phyloP scores from a whole-genome alignment of 1,139 yeast genomes.

The Hemisphaericaspora xylanilytica region DNA sequence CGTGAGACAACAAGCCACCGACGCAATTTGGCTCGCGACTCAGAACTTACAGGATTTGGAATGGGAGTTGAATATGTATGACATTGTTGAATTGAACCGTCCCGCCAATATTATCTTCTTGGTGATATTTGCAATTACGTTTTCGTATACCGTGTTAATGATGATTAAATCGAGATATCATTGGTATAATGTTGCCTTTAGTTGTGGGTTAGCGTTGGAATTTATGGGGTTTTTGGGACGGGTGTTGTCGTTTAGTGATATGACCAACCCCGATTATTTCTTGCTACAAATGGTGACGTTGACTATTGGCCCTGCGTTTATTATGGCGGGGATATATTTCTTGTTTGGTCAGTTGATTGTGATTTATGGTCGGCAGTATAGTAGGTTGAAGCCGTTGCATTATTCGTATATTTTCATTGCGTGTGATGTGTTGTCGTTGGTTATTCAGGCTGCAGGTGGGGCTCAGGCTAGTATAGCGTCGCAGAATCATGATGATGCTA shows the following conservation, averaged over 20 bases:
- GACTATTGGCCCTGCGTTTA: conserved; percentile 81
- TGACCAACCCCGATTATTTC: conserved; percentile 43
- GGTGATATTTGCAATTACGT: conserved; percentile 20
- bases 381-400: conserved; percentile 66
- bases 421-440: conserved; percentile 63
- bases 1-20: conserved; percentile 28
- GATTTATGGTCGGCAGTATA: conserved; percentile 60
- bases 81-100: conserved; percentile 24
- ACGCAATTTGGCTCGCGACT: conserved; percentile 33
- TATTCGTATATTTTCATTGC: conserved; percentile 66
- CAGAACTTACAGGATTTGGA: conserved; percentile 23
- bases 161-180: conserved; percentile 51
- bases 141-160: conserved; percentile 24
- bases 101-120: conserved; percentile 27
- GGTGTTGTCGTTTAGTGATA: conserved; percentile 37
- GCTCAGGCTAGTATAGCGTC: conserved; percentile 66
- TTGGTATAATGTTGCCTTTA: conserved; percentile 70
- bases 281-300: conserved; percentile 65
- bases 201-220: conserved; percentile 62
- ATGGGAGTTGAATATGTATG: conserved; percentile 31
- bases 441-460: conserved; percentile 81
- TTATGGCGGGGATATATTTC: conserved; percentile 83
- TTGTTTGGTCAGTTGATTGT: conserved; percentile 69
- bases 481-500: conserved; percentile 29
- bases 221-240: conserved; percentile 72